Evolutionary conservation across 805 yeast genomes (phyloP), one percentile per base, ranked within the genome.

Genomic region (Hanseniaspora thailandica): DNA sequence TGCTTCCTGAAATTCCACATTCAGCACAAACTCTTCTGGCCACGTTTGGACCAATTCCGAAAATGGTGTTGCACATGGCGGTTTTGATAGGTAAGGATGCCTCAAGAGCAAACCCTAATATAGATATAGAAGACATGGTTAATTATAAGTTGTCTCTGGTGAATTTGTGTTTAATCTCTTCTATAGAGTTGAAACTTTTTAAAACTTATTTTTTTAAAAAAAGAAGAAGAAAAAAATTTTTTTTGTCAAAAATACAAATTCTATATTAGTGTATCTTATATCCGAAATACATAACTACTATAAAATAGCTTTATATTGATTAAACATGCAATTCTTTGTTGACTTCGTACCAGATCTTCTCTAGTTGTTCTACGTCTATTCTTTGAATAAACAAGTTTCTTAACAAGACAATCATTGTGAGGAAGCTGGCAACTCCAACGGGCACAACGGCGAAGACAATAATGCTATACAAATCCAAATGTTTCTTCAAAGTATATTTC

Each of bases 381-480:
- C 95, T 75, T 49, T 87, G 72, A 25, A 88, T 85, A 58, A 88
- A 72, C 47, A 88, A 69, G 47, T 84, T 78, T 56, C 97, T 69
- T 17, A 90, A 69, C 36, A 90, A 69, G 0, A 89, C 93, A 35
- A 88, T 72, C 95, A 89, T 86, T 2, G 97, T 88, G 23, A 89
- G 68, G 62, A 93, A 90, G 60, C 96, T 86, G 4, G 97, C 97
- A 56, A 90, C 62, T 0, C 98, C 97, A 17, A 90, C 87, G 0
- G 98, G 98, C n/a, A 90, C 96, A 39, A 90, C 98, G 2, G 97
- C 97, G 69, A 86, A 90, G 1, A 90, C 97, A 0, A 85, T 87
- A 47, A 93, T 85, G 59, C 84, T 86, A 66, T 87, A 86, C 53
- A 89, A 73, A 64, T 90, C 95, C 56, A 89, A 85, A 34, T 88